A percentile compares a stretch with the other conserved stretches of the same genome.
Conservation (phyloP, 2,329 filamentous ascomycete genomes). For the Colletotrichum melonis region DNA sequence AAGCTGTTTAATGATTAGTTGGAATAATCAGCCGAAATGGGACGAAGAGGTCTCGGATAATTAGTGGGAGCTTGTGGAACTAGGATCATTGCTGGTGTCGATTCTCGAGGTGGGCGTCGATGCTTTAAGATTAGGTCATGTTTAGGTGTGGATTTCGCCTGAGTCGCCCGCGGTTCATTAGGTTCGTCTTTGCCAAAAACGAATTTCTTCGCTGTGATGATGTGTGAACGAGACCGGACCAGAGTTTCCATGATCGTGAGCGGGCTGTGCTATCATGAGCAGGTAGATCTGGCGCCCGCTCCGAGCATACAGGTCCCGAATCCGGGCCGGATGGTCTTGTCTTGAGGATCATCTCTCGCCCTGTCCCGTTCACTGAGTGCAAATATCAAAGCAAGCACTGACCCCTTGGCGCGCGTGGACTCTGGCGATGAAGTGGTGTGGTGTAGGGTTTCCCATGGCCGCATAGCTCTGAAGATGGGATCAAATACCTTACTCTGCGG, state of each 20-base stretch:
- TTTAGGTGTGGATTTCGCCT: not conserved
- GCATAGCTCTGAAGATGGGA: not conserved
- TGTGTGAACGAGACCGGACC: not conserved
- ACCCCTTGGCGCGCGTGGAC: not conserved
- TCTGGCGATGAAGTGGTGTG: not conserved
- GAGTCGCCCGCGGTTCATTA: not conserved
- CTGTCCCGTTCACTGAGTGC: not conserved
- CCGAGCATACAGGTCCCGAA: not conserved
- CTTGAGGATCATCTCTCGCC: not conserved
- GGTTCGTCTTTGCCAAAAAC: not conserved
- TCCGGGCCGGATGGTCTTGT: not conserved
- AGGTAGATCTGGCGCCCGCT: not conserved
- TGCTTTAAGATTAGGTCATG: not conserved
- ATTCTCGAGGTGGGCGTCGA: not conserved
- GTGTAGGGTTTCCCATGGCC: not conserved
- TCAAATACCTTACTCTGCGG: not conserved
- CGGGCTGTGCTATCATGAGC: not conserved
- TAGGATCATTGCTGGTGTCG: not conserved
- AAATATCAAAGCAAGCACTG: not conserved
- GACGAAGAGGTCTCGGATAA: not conserved
- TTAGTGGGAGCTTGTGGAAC: not conserved
- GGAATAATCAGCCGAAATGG: not conserved
- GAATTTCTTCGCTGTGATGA: not conserved
- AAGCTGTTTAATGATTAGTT: not conserved
- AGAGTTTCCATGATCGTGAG: not conserved